Evolutionary conservation across 177 flowering plant genomes (phyloP), one percentile per base, ranked within the genome.

Genomic region (Vitis hybrid): DNA sequence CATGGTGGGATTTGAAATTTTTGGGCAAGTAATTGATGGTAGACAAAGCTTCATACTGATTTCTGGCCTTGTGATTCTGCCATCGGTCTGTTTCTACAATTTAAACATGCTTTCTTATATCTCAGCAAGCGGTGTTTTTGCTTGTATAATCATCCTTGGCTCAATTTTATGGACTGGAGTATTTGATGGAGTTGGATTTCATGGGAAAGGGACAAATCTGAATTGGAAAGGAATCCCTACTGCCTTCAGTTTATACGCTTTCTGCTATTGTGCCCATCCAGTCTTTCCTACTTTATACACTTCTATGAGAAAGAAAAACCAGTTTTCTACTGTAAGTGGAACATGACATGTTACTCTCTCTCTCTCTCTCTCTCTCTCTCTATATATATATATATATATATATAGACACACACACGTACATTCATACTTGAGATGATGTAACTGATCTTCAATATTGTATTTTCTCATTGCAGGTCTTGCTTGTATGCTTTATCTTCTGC

Each of bases 211-310:
- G 34, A 70, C 11, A 11, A 17, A 34, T 26, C 8, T 71, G 12
- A 19, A 75, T 62, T 71, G 12, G 45, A 19, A 11, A 17, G 89
- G 92, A 56, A 71, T 90, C 45, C 85, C 91, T 2, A 85, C 84
- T 15, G 80, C 87, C 15, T 66, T 84, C 15, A 90, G 91, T 77
- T 70, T 89, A 26, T 87, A 82, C 30, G 79, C 88, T n/a, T 85
- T 89, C 70, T 87, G 91, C 64, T 90, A 78, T 17, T 85, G 91
- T 65, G 85, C 88, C 3, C 91, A 88, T 79, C 94, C 94, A 0
- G 87, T 88, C 19, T 84, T 90, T 60, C 94, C 94, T 7, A 83
- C 89, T 6, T 75, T 90, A 0, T 90, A 90, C 80, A 83, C 76
- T 64, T 88, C 93, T 23, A 86, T 86, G 90, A 73, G 51, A 58